Evolutionary conservation across 306 rosid genomes (phyloP).

Genomic region (Medicago truncatula): DNA sequence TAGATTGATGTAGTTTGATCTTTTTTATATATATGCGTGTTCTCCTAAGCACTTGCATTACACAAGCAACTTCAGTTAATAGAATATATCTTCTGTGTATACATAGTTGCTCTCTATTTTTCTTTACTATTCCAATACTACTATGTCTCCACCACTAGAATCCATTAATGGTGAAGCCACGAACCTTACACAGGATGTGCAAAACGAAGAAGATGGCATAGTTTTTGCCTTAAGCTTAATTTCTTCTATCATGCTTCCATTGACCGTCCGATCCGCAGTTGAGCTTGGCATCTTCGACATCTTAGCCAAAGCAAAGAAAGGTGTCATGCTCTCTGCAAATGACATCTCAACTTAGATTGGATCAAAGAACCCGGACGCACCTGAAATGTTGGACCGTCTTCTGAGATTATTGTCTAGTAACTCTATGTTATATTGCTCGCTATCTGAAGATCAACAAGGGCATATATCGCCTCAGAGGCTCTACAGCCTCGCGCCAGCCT

Average conservation of each 20-base stretch:
- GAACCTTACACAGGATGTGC: background rate
- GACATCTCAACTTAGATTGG: constrained; percentile 49
- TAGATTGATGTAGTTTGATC: too few relatives aligned
- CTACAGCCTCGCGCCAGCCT: constrained; percentile 49
- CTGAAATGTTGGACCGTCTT: constrained; percentile 59
- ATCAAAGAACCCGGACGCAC: constrained; percentile 51
- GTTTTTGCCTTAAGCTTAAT: constrained; percentile 43
- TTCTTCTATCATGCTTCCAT: constrained; percentile 14
- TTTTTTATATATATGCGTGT: too few relatives aligned
- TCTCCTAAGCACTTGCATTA: too few relatives aligned
- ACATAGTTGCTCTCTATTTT: background rate
- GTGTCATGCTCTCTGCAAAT: constrained; percentile 44
- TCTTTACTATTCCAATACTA: background rate
- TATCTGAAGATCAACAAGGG: constrained; percentile 8
- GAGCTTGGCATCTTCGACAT: constrained; percentile 61
- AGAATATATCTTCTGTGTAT: too few relatives aligned
- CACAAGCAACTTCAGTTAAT: too few relatives aligned
- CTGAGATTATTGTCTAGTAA: constrained; percentile 53
- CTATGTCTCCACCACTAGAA: background rate
- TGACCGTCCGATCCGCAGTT: constrained; percentile 45
- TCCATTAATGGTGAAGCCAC: background rate
- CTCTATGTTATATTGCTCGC: constrained; percentile 51
- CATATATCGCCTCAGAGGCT: constrained; percentile 21
- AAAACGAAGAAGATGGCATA: constrained; percentile 46
- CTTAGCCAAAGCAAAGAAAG: constrained; percentile 47